Conservation (phyloP, 495 filamentous ascomycete genomes). For the Chaetomidium leptoderma region DNA sequence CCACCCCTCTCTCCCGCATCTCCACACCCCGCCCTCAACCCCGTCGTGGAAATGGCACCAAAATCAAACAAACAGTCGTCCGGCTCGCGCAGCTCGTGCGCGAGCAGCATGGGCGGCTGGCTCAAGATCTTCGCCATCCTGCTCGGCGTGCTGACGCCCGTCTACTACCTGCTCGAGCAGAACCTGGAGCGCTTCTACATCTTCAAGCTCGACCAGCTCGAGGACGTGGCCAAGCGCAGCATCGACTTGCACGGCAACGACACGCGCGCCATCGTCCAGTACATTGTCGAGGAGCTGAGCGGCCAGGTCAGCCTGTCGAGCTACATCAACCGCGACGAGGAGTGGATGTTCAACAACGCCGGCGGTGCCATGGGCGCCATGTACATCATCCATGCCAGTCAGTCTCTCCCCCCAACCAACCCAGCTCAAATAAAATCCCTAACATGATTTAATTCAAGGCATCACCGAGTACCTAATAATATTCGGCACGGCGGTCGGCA, state of each 20-base stretch:
- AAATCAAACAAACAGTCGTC: conserved; percentile 17
- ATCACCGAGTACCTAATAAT: conserved; percentile 25
- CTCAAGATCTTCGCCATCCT: conserved; percentile 58
- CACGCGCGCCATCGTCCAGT: conserved; percentile 61
- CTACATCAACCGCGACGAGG: conserved; percentile 56
- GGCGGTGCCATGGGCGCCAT: conserved; percentile 85
- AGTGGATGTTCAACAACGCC: conserved; percentile 75
- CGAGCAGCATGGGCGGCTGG: conserved; percentile 31
- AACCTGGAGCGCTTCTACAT: conserved; percentile 73
- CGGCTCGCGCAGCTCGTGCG: conserved; percentile 7
- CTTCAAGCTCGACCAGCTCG: conserved; percentile 63
- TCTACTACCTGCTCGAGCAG: conserved; percentile 61
- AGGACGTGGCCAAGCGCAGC: conserved; percentile 60
- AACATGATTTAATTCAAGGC: background rate
- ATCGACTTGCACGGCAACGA: conserved; percentile 67
- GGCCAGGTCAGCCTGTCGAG: conserved; percentile 36
- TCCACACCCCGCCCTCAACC: conserved; percentile 2
- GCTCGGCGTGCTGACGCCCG: conserved; percentile 53
- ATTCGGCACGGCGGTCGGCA: conserved; percentile 73
- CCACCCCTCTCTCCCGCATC: background rate
- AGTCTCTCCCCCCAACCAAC: conserved; percentile 20
- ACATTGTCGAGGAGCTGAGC: conserved; percentile 56
- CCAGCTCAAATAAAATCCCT: background rate
- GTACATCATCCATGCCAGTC: conserved; percentile 83
- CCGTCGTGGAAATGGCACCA: conserved; percentile 19